phyloP scores from a whole-genome alignment of 305 asterid genomes.

The Stenogyne calaminthoides region DNA sequence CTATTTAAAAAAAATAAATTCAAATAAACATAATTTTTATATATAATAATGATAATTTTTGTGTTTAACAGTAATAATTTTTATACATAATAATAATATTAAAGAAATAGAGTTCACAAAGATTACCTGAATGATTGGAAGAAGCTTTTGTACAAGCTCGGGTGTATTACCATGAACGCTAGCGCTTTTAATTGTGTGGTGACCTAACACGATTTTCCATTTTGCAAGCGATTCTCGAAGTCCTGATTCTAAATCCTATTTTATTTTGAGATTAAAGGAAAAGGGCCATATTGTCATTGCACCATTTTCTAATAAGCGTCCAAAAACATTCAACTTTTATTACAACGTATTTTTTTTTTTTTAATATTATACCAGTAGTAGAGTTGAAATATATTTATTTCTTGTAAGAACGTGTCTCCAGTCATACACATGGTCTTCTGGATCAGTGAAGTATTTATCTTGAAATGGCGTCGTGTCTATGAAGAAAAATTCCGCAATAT shows the following conservation, averaged over 20 bases:
- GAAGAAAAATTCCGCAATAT: conserved; percentile 68
- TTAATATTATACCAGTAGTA: conserved; percentile 34
- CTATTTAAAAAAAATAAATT: too few species aligned
- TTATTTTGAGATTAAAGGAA: background rate
- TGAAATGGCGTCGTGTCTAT: conserved; percentile 73
- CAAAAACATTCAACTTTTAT: too few species aligned
- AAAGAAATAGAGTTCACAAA: too few species aligned
- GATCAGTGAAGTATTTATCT: conserved; percentile 54
- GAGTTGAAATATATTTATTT: conserved; percentile 41
- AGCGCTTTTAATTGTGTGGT: conserved; percentile 67
- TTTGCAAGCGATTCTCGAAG: conserved; percentile 56
- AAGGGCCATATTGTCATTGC: too few species aligned
- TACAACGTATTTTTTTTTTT: too few species aligned
- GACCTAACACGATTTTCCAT: conserved; percentile 80
- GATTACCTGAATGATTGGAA: conserved; percentile 63
- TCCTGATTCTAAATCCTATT: conserved; percentile 60
- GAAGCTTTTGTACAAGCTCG: conserved; percentile 52
- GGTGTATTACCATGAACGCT: conserved; percentile 58
- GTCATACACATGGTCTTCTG: conserved; percentile 56
- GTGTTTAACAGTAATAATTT: too few species aligned
- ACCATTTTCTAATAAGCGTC: too few species aligned
- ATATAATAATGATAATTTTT: too few species aligned
- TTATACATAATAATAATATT: too few species aligned
- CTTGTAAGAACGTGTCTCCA: conserved; percentile 79
- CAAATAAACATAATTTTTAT: too few species aligned